Base-by-base conservation (phyloP, 2,329 filamentous ascomycete genomes). In the Cryphonectria parasitica region DNA sequence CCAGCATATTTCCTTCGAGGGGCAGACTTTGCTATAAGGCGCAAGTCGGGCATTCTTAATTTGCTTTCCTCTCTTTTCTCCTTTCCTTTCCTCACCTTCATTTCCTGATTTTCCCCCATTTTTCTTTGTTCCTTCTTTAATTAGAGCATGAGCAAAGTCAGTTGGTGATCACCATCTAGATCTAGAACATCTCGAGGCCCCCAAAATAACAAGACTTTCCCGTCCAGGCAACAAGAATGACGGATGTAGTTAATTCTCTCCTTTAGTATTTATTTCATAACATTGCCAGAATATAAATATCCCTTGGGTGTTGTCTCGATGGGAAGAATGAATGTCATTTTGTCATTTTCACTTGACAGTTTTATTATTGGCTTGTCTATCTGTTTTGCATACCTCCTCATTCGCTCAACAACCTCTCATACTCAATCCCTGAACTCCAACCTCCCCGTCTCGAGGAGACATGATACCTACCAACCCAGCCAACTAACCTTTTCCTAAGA, bases 151-250 rank as follows among this genome's bases (percentile, higher is more conserved):
- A 61, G 34, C 17, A 22, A 49, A 22, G 62, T 41, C 25, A 17
- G 28, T 58, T 34, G 54, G 54, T 58, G 58, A 31, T 66, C 34
- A 60, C 39, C n/a, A 61, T 52, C 52, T 45, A 31, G 54, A 66
- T 36, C 31, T 39, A 36, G 22, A 31, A 61, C 58, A 61, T 39
- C 58, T 39, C 58, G 34, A 61, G 58, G n/a, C 45, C 2, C 39
- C n/a, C 19, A 19, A 39, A 22, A 49, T n/a, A 3, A n/a, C 1
- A 7, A 45, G 11, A 45, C 1, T 45, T 45, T 45, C 43, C 31
- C 19, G 58, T 36, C 58, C 2, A 39, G 19, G 58, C 31, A 61
- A 61, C 34, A 28, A 28, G 31, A 65, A 39, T 10, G 63, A 49
- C 17, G 63, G 34, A 31, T 34, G 28, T 43, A 65, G 36, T 49